Evolutionary conservation across 352 stramenopile genomes (phyloP), one percentile per base, ranked within the genome.

Genomic region (Pseudoperonospora humuli): DNA sequence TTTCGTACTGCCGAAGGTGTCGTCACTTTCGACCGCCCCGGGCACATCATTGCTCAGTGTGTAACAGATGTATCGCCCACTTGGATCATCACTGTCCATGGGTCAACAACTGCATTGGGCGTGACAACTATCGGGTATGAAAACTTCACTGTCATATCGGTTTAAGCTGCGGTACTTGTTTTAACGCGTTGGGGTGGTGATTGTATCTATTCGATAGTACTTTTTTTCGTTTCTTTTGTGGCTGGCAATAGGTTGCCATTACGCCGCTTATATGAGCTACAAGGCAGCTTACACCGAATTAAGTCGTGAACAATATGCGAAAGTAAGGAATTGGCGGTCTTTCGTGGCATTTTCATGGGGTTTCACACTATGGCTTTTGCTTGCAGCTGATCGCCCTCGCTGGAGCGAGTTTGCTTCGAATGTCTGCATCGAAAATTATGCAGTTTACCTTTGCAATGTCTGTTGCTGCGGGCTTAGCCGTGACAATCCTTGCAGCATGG

Each of bases 61-160:
- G 89, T 64, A 63, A 88, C 42, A 54, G 79, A 41, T 97, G 89
- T 43, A 86, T 97, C 40, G 81, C 96, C 28, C 91, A 96, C 62
- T 97, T 98, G 89, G 95, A 98, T 59, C 95, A 98, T 75, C 91
- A 98, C 64, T 97, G 93, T 50, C 93, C 93, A n/a, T 98, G 93
- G 93, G 80, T 98, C 5, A 98, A 98, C 61, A 98, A 98, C 70
- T 98, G 93, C 60, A 83, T 98, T 39, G 95, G 93, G 33, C 90
- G 96, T 33, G 78, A 91, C 49, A 98, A 98, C 67, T 96, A 98
- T 72, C 97, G 69, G 38, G 71, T 83, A 70, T 10, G 65, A n/a
- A 25, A 23, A 39, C n/a, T 29, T 21, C 15, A 17, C 46, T 20
- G 7, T 7, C 10, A 15, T 35, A 19, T 24, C 24, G 17, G 9